A percentile compares a stretch with the other conserved stretches of the same genome.
These are phyloP conservation scores for Anastatica hierochuntica DNA, from an alignment of 345 rosid species.

Conservation along the genomic window DNA sequence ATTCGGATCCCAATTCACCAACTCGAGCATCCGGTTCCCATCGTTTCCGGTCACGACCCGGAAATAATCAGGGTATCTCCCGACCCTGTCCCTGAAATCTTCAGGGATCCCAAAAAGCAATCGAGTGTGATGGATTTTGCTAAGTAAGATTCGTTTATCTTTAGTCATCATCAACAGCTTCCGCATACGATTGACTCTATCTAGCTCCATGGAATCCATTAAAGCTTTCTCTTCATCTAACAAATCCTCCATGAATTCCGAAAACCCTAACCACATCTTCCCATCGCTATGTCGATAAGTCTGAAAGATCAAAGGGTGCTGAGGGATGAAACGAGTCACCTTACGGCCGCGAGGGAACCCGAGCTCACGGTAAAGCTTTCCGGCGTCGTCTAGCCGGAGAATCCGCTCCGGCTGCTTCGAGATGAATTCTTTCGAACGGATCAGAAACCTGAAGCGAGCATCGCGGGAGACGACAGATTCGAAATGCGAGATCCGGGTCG, in stretches of 20 bases:
- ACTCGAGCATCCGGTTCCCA: slow-evolving; percentile 60
- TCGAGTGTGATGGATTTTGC: slow-evolving; percentile 66
- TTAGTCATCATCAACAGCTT: slow-evolving; percentile 76
- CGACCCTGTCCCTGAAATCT: slow-evolving; percentile 68
- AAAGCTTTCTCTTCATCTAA: slow-evolving; percentile 49
- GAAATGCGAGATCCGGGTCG: slow-evolving; percentile 37
- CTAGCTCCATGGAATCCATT: slow-evolving; percentile 49
- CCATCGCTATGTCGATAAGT: slow-evolving; percentile 54
- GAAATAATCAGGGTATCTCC: slow-evolving; percentile 59
- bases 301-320: slow-evolving; percentile 59
- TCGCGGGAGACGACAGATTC: slow-evolving; percentile 60
- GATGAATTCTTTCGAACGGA: slow-evolving; percentile 50
- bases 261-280: slow-evolving; percentile 72
- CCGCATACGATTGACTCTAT: slow-evolving; percentile 49
- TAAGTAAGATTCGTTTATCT: slow-evolving; percentile 54
- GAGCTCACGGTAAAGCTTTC: slow-evolving; percentile 72
- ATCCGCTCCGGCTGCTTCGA: slow-evolving; percentile 51
- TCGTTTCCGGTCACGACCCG: slow-evolving; percentile 41
- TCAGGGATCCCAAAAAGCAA: slow-evolving; percentile 75
- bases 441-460: slow-evolving; percentile 57
- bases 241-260: slow-evolving; percentile 55
- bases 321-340: slow-evolving; percentile 41
- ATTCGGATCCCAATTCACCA: slow-evolving; percentile 62
- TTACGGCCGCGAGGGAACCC: slow-evolving; percentile 93
- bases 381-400: slow-evolving; percentile 71